phyloP scores from a whole-genome alignment of 495 filamentous ascomycete species.

The Hypoxylon fragiforme region DNA sequence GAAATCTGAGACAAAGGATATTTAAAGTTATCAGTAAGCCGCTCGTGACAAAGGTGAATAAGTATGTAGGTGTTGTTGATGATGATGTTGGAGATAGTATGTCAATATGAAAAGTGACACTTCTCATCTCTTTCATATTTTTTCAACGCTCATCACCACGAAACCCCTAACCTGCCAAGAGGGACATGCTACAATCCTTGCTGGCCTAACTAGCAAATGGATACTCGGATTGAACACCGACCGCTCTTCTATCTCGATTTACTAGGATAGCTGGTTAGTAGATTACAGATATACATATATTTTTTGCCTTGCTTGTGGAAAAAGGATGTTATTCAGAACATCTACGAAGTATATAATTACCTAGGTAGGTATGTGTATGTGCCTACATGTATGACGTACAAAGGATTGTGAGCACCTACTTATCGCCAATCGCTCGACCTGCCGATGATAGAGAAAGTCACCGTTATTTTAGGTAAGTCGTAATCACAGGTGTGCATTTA shows the following conservation, averaged over 20 bases:
- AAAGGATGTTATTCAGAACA: too few species aligned
- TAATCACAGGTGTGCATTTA: too few species aligned
- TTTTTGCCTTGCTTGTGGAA: too few species aligned
- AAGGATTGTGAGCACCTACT: neutral
- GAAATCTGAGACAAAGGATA: conserved; percentile 10
- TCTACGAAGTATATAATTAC: too few species aligned
- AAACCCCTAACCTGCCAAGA: conserved; percentile 26
- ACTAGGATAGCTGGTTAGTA: neutral
- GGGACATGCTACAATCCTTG: conserved; percentile 30
- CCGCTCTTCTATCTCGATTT: neutral
- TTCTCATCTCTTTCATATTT: too few species aligned
- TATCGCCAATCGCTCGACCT: conserved; percentile 15
- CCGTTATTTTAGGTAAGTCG: conserved; percentile 15
- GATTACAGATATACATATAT: too few species aligned
- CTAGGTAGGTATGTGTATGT: too few species aligned
- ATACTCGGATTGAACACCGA: conserved; percentile 10
- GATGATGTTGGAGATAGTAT: too few species aligned
- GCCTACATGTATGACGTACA: neutral
- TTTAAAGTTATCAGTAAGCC: conserved; percentile 3
- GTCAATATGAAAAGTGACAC: neutral
- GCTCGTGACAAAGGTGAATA: conserved; percentile 10
- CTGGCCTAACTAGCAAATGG: neutral
- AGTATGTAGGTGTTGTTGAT: too few species aligned
- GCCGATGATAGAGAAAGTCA: neutral
- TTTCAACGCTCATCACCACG: conserved; percentile 17